These are phyloP conservation scores for Spathaspora sp. DNA, from an alignment of 1,139 yeast genomes.

Conservation along the genomic window DNA sequence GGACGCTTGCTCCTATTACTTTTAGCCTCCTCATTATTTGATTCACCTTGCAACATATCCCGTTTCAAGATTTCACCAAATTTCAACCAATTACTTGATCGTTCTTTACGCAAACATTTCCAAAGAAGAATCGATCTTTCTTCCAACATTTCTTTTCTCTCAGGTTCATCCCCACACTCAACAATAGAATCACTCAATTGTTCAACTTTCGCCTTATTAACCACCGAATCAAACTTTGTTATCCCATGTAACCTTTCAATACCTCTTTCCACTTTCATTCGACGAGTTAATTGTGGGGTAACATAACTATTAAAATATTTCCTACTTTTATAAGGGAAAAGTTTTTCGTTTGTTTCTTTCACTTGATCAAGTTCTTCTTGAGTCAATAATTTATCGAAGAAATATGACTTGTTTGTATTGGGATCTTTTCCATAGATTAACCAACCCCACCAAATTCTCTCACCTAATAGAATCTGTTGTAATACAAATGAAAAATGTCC, in stretches of 20 bases:
- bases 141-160: slow-evolving; percentile 19
- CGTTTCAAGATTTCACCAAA: slow-evolving; percentile 14
- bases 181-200: slow-evolving; percentile 13
- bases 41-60: slow-evolving; percentile 5
- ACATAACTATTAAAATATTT: slow-evolving; percentile 43
- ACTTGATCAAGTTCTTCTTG: slow-evolving; percentile 22
- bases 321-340: slow-evolving; percentile 32
- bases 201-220: slow-evolving; percentile 9
- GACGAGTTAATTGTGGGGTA: slow-evolving; percentile 45
- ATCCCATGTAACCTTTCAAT: slow-evolving; percentile 19
- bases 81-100: slow-evolving; percentile 22
- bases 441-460: slow-evolving; percentile 46
- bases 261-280: slow-evolving; percentile 39
- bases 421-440: slow-evolving; percentile 39
- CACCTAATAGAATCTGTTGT: slow-evolving; percentile 28
- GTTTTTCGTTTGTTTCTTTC: slow-evolving; percentile 16
- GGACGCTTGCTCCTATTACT: slow-evolving; percentile 11
- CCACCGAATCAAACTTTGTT: slow-evolving; percentile 9
- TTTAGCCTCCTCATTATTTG: slow-evolving; percentile 11
- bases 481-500: slow-evolving; percentile 27
- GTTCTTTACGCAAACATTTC: slow-evolving; percentile 27
- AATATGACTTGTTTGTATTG: slow-evolving; percentile 28
- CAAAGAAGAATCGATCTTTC: slow-evolving; percentile 29
- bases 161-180: slow-evolving; percentile 5
- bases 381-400: slow-evolving; percentile 23